A percentile compares a stretch with the other conserved stretches of the same genome.
Evolutionary conservation across 2,329 filamentous ascomycete genomes (phyloP).

Genomic region (Diplodia scrobiculata): DNA sequence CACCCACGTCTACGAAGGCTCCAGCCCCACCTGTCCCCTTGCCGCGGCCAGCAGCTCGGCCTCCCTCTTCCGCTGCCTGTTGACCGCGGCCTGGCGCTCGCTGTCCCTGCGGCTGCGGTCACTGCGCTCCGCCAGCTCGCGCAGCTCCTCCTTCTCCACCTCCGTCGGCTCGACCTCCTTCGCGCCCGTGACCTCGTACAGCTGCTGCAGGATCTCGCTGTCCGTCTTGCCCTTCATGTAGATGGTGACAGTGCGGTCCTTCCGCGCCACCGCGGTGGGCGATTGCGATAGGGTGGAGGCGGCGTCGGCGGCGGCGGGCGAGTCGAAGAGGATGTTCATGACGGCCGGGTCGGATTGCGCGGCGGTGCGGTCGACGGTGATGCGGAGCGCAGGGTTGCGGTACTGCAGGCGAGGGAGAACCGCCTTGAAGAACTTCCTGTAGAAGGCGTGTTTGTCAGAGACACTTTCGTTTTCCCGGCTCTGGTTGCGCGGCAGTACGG

Average conservation of each 20-base stretch:
- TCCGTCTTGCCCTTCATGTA: slow-evolving; percentile 65
- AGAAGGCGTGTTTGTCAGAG: slow-evolving; percentile 15
- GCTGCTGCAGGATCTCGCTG: slow-evolving; percentile 63
- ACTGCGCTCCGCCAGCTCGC: slow-evolving; percentile 58
- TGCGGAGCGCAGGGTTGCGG: slow-evolving; percentile 83
- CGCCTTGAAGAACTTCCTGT: slow-evolving; percentile 83
- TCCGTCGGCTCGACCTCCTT: slow-evolving; percentile 58
- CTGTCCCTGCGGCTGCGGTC: slow-evolving; percentile 59
- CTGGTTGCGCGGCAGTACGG: slow-evolving; percentile 10
- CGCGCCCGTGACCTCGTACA: slow-evolving; percentile 66
- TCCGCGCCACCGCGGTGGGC: neutral
- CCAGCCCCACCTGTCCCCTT: slow-evolving; percentile 4
- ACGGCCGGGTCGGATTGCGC: slow-evolving; percentile 57
- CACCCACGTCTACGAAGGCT: neutral
- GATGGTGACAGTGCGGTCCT: slow-evolving; percentile 47
- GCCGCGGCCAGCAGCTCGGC: slow-evolving; percentile 56
- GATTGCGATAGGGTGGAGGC: slow-evolving; percentile 35
- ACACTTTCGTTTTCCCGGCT: neutral
- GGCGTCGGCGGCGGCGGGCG: slow-evolving; percentile 32
- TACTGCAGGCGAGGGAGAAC: slow-evolving; percentile 87
- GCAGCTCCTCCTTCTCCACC: slow-evolving; percentile 63
- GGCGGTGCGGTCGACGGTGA: slow-evolving; percentile 73
- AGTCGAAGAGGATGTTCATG: slow-evolving; percentile 57
- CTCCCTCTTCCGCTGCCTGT: slow-evolving; percentile 63
- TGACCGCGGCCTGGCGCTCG: slow-evolving; percentile 55